A percentile compares a stretch with the other conserved stretches of the same genome.
Conservation (phyloP, 768 basidiomycete genomes). For the Crepidotus variabilis region DNA sequence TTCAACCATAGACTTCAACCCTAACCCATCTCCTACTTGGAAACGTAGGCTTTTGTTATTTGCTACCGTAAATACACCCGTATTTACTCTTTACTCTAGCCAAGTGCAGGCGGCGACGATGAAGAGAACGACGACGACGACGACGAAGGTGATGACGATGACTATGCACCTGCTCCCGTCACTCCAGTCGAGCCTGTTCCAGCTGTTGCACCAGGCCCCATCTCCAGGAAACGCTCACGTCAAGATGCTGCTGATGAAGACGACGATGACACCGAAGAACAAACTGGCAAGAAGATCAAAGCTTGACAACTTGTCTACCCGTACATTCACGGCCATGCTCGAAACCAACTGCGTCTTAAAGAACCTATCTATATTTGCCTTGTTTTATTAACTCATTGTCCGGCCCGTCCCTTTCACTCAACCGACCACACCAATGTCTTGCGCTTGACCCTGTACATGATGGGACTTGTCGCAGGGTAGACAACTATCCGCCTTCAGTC, state of each 20-base stretch:
- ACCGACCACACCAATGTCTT: no score
- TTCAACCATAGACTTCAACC: neutral
- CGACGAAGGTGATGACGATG: neutral
- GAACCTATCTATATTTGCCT: neutral
- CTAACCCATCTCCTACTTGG: constrained; percentile 4
- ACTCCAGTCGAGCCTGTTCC: neutral
- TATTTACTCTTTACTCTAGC: neutral
- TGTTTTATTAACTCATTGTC: no score
- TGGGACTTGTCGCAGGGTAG: no score
- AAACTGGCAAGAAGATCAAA: constrained; percentile 5
- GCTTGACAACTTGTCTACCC: neutral
- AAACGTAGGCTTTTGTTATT: neutral
- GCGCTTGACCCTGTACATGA: no score
- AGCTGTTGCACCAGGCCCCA: constrained; percentile 2
- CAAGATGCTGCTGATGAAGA: constrained; percentile 6
- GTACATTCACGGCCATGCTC: neutral
- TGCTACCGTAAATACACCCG: no score
- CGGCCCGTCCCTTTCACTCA: no score
- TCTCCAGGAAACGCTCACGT: constrained; percentile 6
- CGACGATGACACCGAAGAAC: constrained; percentile 1
- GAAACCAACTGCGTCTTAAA: neutral
- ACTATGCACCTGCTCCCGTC: neutral
- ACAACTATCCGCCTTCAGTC: no score
- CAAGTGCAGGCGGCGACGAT: neutral
- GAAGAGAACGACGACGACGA: neutral